These are phyloP conservation scores for Yamadazyma diospyri DNA, from an alignment of 1,139 yeast genomes.

Conservation along the genomic window DNA sequence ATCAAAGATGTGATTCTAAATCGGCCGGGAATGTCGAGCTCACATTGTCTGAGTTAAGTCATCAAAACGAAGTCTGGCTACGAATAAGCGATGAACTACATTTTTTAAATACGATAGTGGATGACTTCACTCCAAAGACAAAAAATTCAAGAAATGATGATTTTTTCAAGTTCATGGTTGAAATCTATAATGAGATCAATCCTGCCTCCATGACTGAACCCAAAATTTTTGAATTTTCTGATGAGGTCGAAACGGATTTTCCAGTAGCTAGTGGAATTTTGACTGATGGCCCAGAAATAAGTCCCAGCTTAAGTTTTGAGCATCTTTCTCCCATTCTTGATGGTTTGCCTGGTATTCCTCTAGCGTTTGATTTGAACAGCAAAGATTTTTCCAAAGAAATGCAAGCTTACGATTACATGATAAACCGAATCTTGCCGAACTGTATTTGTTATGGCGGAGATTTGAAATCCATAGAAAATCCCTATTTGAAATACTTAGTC, in stretches of 20 bases:
- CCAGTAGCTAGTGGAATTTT: not conserved
- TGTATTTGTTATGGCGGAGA: conserved; percentile 27
- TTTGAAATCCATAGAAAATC: conserved; percentile 18
- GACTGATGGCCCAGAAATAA: no score
- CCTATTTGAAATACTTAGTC: conserved; percentile 30
- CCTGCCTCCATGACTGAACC: not conserved
- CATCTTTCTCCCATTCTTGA: not conserved
- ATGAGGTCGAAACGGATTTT: not conserved
- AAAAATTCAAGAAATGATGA: conserved; percentile 2
- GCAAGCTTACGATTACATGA: conserved; percentile 24
- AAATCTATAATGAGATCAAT: conserved; percentile 8
- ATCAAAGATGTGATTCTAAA: conserved; percentile 11
- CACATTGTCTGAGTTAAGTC: conserved; percentile 13
- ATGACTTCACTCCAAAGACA: conserved; percentile 16
- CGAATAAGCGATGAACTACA: conserved; percentile 13
- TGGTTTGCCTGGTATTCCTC: conserved; percentile 3
- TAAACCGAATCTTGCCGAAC: conserved; percentile 28
- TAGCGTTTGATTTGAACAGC: conserved; percentile 8
- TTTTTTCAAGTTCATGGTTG: conserved; percentile 7
- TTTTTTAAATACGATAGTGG: conserved; percentile 21
- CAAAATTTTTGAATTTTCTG: not conserved
- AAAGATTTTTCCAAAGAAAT: conserved; percentile 15
- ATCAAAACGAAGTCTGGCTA: conserved; percentile 9
- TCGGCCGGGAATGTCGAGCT: conserved; percentile 8
- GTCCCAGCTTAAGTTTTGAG: no score